Evolutionary conservation across 768 basidiomycete species (phyloP).

Genomic region (Lepiota brunneoincarnata): DNA sequence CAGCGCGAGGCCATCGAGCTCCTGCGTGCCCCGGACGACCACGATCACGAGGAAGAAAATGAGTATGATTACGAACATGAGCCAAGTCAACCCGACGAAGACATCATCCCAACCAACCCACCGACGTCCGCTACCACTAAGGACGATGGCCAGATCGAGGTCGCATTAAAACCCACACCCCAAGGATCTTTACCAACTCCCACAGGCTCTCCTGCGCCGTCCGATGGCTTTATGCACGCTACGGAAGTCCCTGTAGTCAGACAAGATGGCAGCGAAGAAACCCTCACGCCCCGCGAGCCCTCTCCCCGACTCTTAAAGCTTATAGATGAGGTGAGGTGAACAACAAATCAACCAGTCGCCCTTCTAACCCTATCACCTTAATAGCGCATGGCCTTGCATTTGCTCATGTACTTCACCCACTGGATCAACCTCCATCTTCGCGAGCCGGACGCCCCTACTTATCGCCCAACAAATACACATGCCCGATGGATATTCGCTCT

Average conservation of each 20-base stretch:
- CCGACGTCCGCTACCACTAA: conserved; percentile 16
- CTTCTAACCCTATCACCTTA: conserved; percentile 17
- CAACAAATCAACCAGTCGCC: conserved; percentile 3
- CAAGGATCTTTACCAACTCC: conserved; percentile 40
- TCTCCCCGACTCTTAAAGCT: conserved; percentile 52
- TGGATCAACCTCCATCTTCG: conserved; percentile 71
- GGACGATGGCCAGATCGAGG: conserved; percentile 43
- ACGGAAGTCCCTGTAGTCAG: background rate
- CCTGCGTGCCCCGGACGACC: too few species aligned
- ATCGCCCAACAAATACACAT: conserved; percentile 52
- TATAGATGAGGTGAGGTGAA: conserved; percentile 62
- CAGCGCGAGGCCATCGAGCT: conserved; percentile 20
- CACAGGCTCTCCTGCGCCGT: conserved; percentile 33
- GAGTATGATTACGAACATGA: conserved; percentile 22
- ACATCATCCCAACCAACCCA: background rate
- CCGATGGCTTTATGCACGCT: conserved; percentile 19
- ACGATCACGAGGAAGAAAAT: too few species aligned
- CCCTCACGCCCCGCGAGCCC: conserved; percentile 49
- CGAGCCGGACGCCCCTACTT: conserved; percentile 31
- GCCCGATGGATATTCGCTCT: conserved; percentile 79
- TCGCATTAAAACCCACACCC: conserved; percentile 29
- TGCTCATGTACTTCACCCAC: conserved; percentile 81
- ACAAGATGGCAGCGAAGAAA: background rate
- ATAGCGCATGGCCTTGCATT: conserved; percentile 68
- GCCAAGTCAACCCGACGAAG: conserved; percentile 11